Base-by-base conservation (phyloP, 2,329 filamentous ascomycete genomes). In the Nothophaeocryptopus gaeumannii region DNA sequence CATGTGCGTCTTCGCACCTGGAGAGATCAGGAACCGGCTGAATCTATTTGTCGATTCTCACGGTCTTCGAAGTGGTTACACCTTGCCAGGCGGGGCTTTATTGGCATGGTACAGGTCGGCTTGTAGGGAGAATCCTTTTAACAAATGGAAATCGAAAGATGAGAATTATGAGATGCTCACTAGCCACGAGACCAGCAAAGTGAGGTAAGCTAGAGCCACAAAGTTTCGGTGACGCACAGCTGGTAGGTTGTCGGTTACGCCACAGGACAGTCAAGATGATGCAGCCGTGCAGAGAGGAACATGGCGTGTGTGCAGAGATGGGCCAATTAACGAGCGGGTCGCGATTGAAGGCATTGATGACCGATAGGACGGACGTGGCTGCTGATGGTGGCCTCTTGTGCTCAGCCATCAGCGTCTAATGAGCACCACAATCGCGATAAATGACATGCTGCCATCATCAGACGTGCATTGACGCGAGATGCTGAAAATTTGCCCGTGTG, bases 171-270 rank as follows among this genome's bases (percentile, higher is more conserved):
- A 39, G 13, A n/a, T 39, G 36, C 12, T n/a, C 12, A 39, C 14
- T 39, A 15, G 38, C 36, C 36, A 38, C 36, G 36, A 11, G 11
- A 20, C 15, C 9, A 14, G 38, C 38, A 29, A 29, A 40, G 39
- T 31, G 39, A 42, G 39, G 14, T 42, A 13, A 43, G 40, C 40
- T 43, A 34, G 40, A 34, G 30, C 40, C 40, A 43, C 40, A 43
- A 20, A 10, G 10, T 34, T 14, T 15, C 13, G 30, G 30, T 43
- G 40, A 43, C 40, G 40, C 35, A 43, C 11, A 16, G 3, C 39
- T 39, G 37, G n/a, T 39, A 16, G 36, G 36, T 16, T 13, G 5
- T 39, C 12, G 39, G 39, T 20, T n/a, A 43, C 40, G 40, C 40
- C 40, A 43, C 39, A 42, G 39, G 39, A 14, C 33, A 13, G 26